Base-by-base conservation (phyloP, 805 yeast genomes). In the Teunomyces tritomae region DNA sequence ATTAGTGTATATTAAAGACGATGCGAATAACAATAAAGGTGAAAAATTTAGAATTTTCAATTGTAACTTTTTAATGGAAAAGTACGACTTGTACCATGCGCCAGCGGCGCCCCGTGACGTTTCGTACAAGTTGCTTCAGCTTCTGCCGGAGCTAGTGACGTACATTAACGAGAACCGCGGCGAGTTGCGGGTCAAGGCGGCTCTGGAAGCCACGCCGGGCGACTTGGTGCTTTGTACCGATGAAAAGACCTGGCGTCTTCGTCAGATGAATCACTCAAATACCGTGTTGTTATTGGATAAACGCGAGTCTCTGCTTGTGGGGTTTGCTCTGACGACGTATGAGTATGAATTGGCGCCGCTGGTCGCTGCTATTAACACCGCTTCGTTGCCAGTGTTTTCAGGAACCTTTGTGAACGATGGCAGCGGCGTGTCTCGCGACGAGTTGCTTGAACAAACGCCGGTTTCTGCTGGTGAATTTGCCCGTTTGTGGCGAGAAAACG, bases 261-360 rank as follows among this genome's bases (percentile, higher is more conserved):
- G 89, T 45, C 91, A 86, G 57, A 84, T 87, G 71, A 88, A 89
- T 60, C 97, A 92, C 63, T 87, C 97, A 6, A 90, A 92, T 63
- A 79, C 92, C 4, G 83, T 87, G n/a, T 62, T 89, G 54, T 51
- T 90, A 17, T 60, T 80, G 61, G 54, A 54, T 34, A 55, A 57
- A 9, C 35, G 30, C 7, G 11, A 11, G 13, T 46, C 50, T 43
- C 63, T 63, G 9, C 62, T 70, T 27, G 46, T 70, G 10, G 73
- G 74, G 1, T 51, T 65, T 13, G 59, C 63, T 9, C 59, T 46
- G 49, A 48, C 62, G 5, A 51, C 65, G 20, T 71, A 64, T 51
- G 68, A 67, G 47, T 71, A 71, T 48, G 78, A 73, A 53, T 57
- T 66, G 39, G 64, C 8, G 50, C 17, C 42, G 54, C 47, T 29